Evolutionary conservation across 257 asterid species (phyloP).

Genomic region (Penstemon newberryi): DNA sequence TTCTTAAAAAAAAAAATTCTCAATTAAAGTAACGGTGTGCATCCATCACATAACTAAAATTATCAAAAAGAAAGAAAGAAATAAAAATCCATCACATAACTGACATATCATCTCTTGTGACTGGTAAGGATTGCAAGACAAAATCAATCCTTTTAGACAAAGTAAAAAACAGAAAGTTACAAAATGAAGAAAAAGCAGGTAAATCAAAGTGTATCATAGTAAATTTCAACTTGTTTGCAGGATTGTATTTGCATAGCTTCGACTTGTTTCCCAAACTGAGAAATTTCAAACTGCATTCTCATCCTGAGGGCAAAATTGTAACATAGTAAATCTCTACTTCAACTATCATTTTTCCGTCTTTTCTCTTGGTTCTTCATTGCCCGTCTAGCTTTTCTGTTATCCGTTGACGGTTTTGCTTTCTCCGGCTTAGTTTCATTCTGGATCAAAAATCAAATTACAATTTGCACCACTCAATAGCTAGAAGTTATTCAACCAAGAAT

Average conservation of each 20-base stretch:
- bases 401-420: constrained; percentile 18
- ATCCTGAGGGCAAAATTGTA: constrained; percentile 16
- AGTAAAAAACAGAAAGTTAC: too few relatives aligned
- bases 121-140: too few relatives aligned
- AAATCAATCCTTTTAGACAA: too few relatives aligned
- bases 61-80: too few relatives aligned
- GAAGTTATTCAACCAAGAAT: not conserved
- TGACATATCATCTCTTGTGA: too few relatives aligned
- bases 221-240: constrained; percentile 14
- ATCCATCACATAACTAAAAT: too few relatives aligned
- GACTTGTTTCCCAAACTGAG: constrained; percentile 5
- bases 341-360: constrained; percentile 45
- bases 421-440: constrained; percentile 37
- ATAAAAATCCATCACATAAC: too few relatives aligned
- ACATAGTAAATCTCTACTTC: constrained; percentile 24
- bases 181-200: too few relatives aligned
- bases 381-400: not conserved
- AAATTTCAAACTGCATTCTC: constrained; percentile 22
- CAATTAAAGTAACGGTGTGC: too few relatives aligned
- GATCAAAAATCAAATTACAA: constrained; percentile 23
- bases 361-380: constrained; percentile 38
- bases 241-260: not conserved
- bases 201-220: constrained; percentile 10
- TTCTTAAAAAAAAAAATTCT: too few relatives aligned
- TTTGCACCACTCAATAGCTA: not conserved